Evolutionary conservation across 75 land plant genomes (phyloP), one percentile per base, ranked within the genome.

Genomic region (Pseudotsuga menziesii): DNA sequence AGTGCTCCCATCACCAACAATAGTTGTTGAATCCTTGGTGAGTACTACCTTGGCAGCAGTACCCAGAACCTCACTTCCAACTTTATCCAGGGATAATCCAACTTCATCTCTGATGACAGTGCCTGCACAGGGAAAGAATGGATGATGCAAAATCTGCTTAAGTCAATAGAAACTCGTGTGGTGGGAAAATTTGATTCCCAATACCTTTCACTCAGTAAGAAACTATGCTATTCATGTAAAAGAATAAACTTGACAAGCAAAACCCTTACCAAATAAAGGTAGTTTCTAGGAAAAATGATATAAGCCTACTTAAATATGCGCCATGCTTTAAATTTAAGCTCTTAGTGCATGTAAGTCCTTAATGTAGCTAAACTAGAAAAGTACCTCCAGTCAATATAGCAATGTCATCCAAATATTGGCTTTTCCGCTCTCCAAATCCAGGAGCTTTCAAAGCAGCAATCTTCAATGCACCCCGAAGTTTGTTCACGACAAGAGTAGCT

Each of bases 381-480:
- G 22, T 15, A 91, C 95, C 98, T 85, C 90, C 90, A 79, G 98
- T 94, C 36, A 92, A 77, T 29, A 85, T 90, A 35, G 98, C 98
- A 82, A 92, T 94, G 72, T 94, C 98, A 80, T 94, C 95, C 74
- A 92, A 85, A 77, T 90, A 92, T 56, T 92, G 95, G 75, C 93
- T 92, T 78, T 90, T 92, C 57, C 98, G 76, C 66, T 94, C 98
- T 92, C 97, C 94, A 80, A 93, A 93, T 11, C 94, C 86, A 80
- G 94, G 98, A 25, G 98, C 98, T 81, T 91, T 96, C 12, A 96
- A 76, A 32, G 97, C 98, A 57, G 88, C 98, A 41, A 86, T 88
- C 70, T 90, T 93, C 76, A 96, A 58, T 57, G 64, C 52, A 11
- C 98, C 97, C 29, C 82, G 82, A 15, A 96, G 80, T 63, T 91